Base-by-base conservation (phyloP, 495 filamentous ascomycete species). In the Oleoguttula mirabilis region DNA sequence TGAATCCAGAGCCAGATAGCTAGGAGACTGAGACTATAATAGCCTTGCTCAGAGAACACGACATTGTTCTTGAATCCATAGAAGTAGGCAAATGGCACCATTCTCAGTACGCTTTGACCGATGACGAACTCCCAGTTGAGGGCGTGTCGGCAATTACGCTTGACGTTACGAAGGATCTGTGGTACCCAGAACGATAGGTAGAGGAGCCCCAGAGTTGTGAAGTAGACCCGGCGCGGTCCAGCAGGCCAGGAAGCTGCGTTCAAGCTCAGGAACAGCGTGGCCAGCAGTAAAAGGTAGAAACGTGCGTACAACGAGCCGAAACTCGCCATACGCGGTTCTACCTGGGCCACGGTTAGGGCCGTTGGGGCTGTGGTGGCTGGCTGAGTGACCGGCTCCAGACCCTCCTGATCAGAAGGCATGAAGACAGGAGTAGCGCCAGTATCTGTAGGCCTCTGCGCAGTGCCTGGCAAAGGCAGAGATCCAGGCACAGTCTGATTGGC, bases 1-100 rank as follows among this genome's bases (percentile, higher is more conserved):
- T 98, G 90, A n/a, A 84, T 41, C 85, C 88, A 93, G n/a, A 94
- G 64, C 90, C 88, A 98, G 14, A 70, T 79, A 5, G 67, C 67
- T 36, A 94, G 68, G 2, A 71, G 59, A 19, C 67, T 53, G 25
- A 86, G 76, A 3, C 74, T 71, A 19, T 59, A 70, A 44, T 62
- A 64, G 52, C 94, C 82, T 0, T 75, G 70, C 19, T 80, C 73
- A n/a, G 82, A 72, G 48, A 85, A 85, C 6, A 93, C 61, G 12
- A 94, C 73, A 50, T 96, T 98, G 30, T 75, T 73, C 21, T 65
- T 56, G 30, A 73, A 68, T 7, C 77, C 73, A 41, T 84, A 84
- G 51, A 95, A 84, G 53, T 96, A 94, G 0, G 78, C 56, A 41
- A 94, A 77, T 2, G 90, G 88, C 4, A 77, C 55, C 1, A 92